These are phyloP conservation scores for Carex cristatella DNA, from an alignment of 176 grass and related monocot species.

Conservation along the genomic window DNA sequence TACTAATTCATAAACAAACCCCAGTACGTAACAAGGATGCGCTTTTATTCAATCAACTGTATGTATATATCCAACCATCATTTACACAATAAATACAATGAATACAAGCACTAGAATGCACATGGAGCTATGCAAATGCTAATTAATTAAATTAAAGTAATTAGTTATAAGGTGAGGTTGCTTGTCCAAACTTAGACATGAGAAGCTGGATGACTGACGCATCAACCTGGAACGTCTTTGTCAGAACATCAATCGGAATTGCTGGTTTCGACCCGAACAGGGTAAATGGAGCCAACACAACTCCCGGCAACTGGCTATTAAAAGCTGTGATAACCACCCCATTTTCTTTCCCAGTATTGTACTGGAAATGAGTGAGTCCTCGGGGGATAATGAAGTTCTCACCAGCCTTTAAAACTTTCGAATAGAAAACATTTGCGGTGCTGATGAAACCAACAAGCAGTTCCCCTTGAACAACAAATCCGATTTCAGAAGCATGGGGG, in stretches of 20 bases:
- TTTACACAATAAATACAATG: too few relatives aligned
- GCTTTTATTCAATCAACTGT: neutral
- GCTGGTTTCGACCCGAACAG: slow-evolving; percentile 44
- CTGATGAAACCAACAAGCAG: slow-evolving; percentile 54
- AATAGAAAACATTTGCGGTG: slow-evolving; percentile 28
- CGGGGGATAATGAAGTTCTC: slow-evolving; percentile 51
- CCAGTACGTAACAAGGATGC: neutral
- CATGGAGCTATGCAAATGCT: neutral
- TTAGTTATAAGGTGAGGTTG: slow-evolving; percentile 9
- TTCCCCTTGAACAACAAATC: slow-evolving; percentile 42
- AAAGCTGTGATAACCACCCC: slow-evolving; percentile 46
- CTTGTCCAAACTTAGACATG: slow-evolving; percentile 8
- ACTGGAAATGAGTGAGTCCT: slow-evolving; percentile 60
- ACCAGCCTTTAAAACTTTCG: slow-evolving; percentile 35
- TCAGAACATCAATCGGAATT: slow-evolving; percentile 47
- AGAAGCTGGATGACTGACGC: slow-evolving; percentile 16
- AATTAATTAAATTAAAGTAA: too few relatives aligned
- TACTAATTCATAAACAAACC: too few relatives aligned
- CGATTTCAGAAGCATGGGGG: slow-evolving; percentile 60
- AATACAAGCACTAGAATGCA: neutral
- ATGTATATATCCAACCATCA: too few relatives aligned
- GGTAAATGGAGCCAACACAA: slow-evolving; percentile 34
- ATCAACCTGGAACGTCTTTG: slow-evolving; percentile 51
- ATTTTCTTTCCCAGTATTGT: slow-evolving; percentile 31
- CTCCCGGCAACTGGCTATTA: slow-evolving; percentile 43